These are phyloP conservation scores for Aspergillus persii DNA, from an alignment of 2,329 filamentous ascomycete species.

Conservation along the genomic window DNA sequence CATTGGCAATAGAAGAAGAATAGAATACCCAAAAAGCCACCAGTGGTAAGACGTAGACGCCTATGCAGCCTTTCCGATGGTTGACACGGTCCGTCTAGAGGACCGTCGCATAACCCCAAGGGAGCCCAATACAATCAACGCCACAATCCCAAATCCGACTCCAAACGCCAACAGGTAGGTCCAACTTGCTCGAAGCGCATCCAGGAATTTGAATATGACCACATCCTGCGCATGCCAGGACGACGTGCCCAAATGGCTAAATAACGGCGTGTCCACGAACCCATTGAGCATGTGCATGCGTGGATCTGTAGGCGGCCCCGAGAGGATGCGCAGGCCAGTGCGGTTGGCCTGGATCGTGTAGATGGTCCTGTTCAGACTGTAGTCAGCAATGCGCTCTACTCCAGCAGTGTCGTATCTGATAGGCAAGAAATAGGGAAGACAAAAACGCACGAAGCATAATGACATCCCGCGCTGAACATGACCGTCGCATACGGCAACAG, in stretches of 20 bases:
- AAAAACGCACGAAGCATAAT: conserved; percentile 40
- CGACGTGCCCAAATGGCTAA: conserved; percentile 43
- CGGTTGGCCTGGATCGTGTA: conserved; percentile 37
- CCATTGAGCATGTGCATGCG: conserved; percentile 42
- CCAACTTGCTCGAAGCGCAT: background rate
- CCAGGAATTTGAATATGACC: conserved; percentile 9
- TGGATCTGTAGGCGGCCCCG: conserved; percentile 26
- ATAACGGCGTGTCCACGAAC: conserved; percentile 40
- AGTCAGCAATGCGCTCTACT: background rate
- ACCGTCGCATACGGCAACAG: conserved; percentile 42
- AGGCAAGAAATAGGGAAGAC: background rate
- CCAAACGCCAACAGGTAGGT: background rate
- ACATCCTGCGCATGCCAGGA: conserved; percentile 45
- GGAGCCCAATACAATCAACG: background rate
- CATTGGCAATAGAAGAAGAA: background rate
- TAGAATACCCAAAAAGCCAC: background rate
- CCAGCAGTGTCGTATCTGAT: background rate
- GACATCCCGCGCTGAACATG: conserved; percentile 47
- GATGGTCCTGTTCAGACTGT: conserved; percentile 28
- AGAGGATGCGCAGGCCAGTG: conserved; percentile 35
- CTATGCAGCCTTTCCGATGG: background rate
- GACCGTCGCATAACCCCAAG: background rate
- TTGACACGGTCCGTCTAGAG: background rate
- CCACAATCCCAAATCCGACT: background rate
- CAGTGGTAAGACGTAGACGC: background rate